Evolutionary conservation across 2,329 filamentous ascomycete species (phyloP), one percentile per base, ranked within the genome.

Genomic region (Tolypocladium tundrense): DNA sequence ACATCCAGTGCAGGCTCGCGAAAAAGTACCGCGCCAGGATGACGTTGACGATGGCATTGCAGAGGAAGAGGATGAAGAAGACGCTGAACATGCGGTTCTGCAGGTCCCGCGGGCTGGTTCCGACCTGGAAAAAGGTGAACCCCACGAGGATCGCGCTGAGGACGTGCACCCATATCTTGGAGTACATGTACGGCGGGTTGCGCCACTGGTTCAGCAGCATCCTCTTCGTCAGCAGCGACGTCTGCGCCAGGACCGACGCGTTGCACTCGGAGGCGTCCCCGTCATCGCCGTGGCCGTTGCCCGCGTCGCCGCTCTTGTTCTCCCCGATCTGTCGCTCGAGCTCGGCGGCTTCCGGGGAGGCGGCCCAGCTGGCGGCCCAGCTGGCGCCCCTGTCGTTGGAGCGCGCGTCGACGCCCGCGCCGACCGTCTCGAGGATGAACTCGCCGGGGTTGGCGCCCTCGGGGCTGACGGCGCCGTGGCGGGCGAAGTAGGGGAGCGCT

Each of bases 1-100:
- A 82, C 72, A 88, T 82, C 86, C 88, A 93, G 3, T 92, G 75
- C 0, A 80, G 79, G 70, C 88, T 83, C 70, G 90, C 89, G 63
- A 79, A 76, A 70, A 86, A 89, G 77, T 91, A 92, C 64, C 89
- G 90, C n/a, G 88, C 86, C 1, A 91, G 80, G 2, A 90, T 81
- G 14, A 78, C 81, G 69, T 91, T 91, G 67, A 92, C 80, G 55
- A 91, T 77, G 31, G 87, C 86, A 0, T 88, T 85, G 0, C 88
- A 86, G 56, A 91, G 77, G 10, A 87, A 71, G 55, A 87, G 78
- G 60, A 86, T 81, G 27, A 89, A 64, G 57, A 88, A 90, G 56
- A 75, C 72, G 0, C 87, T 88, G 77, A 93, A 92, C 81, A 91
- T 86, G 64, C 88, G 82, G 72, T 89, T 85, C 67, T 91, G 87